phyloP scores from a whole-genome alignment of 2,329 filamentous ascomycete species.

The Domatiomyces globalis region DNA sequence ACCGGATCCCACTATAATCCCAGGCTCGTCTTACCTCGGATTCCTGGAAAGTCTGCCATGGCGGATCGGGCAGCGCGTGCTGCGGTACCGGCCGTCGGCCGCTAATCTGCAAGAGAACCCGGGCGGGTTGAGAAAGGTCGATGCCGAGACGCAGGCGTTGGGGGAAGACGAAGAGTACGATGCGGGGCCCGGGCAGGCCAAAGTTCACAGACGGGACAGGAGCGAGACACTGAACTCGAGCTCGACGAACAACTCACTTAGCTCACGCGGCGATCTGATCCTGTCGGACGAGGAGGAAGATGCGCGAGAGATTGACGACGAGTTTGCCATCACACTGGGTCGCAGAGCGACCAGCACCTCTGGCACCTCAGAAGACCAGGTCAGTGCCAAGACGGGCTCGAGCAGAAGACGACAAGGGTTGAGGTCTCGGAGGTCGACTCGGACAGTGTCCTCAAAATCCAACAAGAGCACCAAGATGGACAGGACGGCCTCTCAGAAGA shows the following conservation, averaged over 20 bases:
- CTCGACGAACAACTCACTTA: constrained; percentile 69
- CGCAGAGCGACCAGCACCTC: constrained; percentile 44
- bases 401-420: background rate
- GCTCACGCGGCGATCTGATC: constrained; percentile 79
- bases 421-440: constrained; percentile 32
- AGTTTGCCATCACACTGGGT: constrained; percentile 73
- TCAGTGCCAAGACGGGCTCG: constrained; percentile 48
- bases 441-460: constrained; percentile 33
- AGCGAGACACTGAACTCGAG: constrained; percentile 69
- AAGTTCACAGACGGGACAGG: constrained; percentile 42
- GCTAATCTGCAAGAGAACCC: constrained; percentile 84
- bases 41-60: constrained; percentile 76
- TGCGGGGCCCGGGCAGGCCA: constrained; percentile 12
- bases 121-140: constrained; percentile 34
- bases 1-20: constrained; percentile 73
- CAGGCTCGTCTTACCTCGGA: constrained; percentile 69
- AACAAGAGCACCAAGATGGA: constrained; percentile 16
- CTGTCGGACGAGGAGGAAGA: constrained; percentile 89
- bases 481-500: background rate
- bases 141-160: constrained; percentile 54
- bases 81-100: constrained; percentile 80
- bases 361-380: constrained; percentile 48
- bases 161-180: constrained; percentile 43
- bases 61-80: constrained; percentile 60
- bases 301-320: constrained; percentile 81